Base-by-base conservation (phyloP, 176 grass and related monocot species). In the Elaeis guineensis region DNA sequence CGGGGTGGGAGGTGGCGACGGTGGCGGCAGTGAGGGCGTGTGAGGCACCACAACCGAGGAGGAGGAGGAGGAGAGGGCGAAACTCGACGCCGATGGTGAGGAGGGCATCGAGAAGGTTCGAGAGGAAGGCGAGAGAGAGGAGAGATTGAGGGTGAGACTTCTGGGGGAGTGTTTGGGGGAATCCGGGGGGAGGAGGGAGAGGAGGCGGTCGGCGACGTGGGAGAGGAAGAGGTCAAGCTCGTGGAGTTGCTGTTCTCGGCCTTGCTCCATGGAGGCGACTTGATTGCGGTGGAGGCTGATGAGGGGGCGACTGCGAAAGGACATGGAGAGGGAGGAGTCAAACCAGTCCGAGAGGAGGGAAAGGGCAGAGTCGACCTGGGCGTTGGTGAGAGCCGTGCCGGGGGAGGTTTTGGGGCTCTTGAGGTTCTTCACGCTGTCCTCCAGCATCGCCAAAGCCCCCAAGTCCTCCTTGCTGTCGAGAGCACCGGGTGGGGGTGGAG, bases 351-450 rank as follows among this genome's bases (percentile, higher is more conserved):
- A 57, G 54, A 57, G 54, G 6, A 57, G 54, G 54, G 54, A 57
- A 4, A 22, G 54, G 19, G 54, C 54, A 9, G 54, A 57, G 11
- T 57, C 54, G 54, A 57, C 22, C 54, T 57, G 54, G 19, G 54
- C 19, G 4, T 57, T 57, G 54, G 54, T 0, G 1, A 11, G 19
- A 23, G 22, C 20, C 20, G 22, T 4, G 54, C 54, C 66, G 0
- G 86, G 80, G 0, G 78, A 67, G 6, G 72, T 79, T 1, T 25
- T 39, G 6, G 91, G 86, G 7, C 82, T 90, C 76, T 75, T 84
- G 17, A 96, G 81, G 7, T 69, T 79, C 69, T 81, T 93, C 5
- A 87, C 80, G 68, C 89, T 87, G 65, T 87, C 84, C 72, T 93
- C 89, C 17, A 92, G 52, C 77, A 70, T 69, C 48, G 81, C 79